These are phyloP conservation scores for Cutaneotrichosporon sp. DNA, from an alignment of 1,284 basidiomycete genomes.

Conservation along the genomic window DNA sequence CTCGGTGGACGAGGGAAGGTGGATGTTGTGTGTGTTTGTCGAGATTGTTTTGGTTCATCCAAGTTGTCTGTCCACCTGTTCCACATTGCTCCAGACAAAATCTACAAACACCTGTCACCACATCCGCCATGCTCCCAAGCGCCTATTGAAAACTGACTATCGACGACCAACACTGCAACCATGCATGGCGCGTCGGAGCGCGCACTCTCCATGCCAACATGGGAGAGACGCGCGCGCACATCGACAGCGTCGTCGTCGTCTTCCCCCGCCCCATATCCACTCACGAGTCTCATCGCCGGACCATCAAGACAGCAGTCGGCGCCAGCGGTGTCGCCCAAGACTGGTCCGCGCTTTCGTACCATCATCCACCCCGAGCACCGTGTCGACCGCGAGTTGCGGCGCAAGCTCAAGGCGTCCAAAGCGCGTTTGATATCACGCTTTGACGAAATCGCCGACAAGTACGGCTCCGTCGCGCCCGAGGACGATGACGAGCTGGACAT, in stretches of 20 bases:
- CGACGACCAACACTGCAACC: not conserved
- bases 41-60: not conserved
- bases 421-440: slow-evolving; percentile 19
- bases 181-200: not conserved
- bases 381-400: not conserved
- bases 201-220: not conserved
- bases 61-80: not conserved
- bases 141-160: not conserved
- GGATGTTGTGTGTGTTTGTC: not conserved
- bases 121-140: not conserved
- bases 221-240: not conserved
- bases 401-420: not conserved
- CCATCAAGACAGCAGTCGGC: not conserved
- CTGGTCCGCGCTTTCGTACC: slow-evolving; percentile 3
- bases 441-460: slow-evolving; percentile 39
- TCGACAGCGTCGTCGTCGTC: not conserved
- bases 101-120: not conserved
- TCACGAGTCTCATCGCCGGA: not conserved
- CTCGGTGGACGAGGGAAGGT: not conserved
- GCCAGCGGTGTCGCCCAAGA: not conserved
- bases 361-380: not conserved
- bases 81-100: not conserved
- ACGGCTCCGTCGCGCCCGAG: slow-evolving; percentile 31
- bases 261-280: not conserved
- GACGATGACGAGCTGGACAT: slow-evolving; percentile 49